These are phyloP conservation scores for Raphanus hybrid DNA, from an alignment of 441 rosid genomes.

Conservation along the genomic window DNA sequence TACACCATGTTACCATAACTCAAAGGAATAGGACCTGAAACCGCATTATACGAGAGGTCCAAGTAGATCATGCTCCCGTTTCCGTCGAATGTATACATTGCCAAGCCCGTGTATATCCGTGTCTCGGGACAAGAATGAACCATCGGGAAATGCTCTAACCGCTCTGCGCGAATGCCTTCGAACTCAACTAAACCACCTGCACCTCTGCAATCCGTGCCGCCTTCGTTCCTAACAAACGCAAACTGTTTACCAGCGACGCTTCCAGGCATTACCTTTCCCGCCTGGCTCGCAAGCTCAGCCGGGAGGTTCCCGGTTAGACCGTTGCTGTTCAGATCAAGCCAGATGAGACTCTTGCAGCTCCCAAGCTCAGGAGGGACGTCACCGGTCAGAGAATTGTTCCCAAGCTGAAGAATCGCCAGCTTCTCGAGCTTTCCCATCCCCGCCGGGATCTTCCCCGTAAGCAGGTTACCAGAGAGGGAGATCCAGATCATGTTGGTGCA, in stretches of 20 bases:
- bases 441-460: conserved; percentile 75
- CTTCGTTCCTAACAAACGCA: conserved; percentile 92
- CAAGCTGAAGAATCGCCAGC: conserved; percentile 85
- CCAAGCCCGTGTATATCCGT: conserved; percentile 78
- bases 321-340: conserved; percentile 98
- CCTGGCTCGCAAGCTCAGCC: conserved; percentile 67
- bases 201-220: conserved; percentile 93
- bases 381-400: conserved; percentile 86
- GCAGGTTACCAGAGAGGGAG: conserved; percentile 80
- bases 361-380: conserved; percentile 78
- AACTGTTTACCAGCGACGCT: conserved; percentile 86
- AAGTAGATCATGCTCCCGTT: conserved; percentile 93
- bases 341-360: conserved; percentile 75
- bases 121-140: conserved; percentile 85
- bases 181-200: conserved; percentile 96
- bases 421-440: conserved; percentile 70
- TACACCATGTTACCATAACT: conserved; percentile 67
- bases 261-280: conserved; percentile 79
- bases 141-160: conserved; percentile 78
- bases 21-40: conserved; percentile 71
- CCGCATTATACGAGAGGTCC: conserved; percentile 76
- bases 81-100: conserved; percentile 66
- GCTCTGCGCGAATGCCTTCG: conserved; percentile 80
- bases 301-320: conserved; percentile 69
- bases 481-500: conserved; percentile 95